These are phyloP conservation scores for Eurotiales sp. DNA, from an alignment of 2,329 filamentous ascomycete species.

Conservation along the genomic window DNA sequence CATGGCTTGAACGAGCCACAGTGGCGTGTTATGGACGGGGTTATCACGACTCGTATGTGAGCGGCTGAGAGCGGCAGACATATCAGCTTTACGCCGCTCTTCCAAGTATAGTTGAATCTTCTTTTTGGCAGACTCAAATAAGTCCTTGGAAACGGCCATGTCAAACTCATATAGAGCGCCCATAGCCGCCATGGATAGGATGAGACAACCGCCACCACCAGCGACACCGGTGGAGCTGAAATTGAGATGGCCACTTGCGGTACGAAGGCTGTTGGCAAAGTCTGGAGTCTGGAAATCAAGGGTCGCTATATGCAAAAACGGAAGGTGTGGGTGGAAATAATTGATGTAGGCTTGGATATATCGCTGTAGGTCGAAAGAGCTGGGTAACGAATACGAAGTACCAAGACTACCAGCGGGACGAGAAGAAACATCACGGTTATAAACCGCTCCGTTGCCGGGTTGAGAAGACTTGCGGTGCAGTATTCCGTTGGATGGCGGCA, in stretches of 20 bases:
- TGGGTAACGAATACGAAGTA: conserved; percentile 60
- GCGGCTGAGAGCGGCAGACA: conserved; percentile 58
- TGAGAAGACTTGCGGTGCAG: conserved; percentile 59
- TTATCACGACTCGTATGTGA: conserved; percentile 54
- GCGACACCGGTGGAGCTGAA: conserved; percentile 54
- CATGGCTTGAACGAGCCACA: conserved; percentile 98
- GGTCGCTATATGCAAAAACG: conserved; percentile 90
- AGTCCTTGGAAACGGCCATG: conserved; percentile 69
- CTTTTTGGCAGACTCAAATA: conserved; percentile 92
- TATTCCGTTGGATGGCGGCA: conserved; percentile 57
- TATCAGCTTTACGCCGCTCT: conserved; percentile 80
- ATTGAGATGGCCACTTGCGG: conserved; percentile 50
- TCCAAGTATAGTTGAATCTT: conserved; percentile 93
- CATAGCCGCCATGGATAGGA: conserved; percentile 83
- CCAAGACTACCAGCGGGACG: conserved; percentile 34
- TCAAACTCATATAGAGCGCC: conserved; percentile 87
- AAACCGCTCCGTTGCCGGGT: conserved; percentile 50
- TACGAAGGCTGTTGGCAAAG: conserved; percentile 58
- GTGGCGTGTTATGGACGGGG: conserved; percentile 69
- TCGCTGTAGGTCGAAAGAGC: conserved; percentile 79
- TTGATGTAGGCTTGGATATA: conserved; percentile 87
- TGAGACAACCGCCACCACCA: conserved; percentile 79
- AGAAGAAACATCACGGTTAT: conserved; percentile 33
- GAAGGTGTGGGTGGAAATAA: conserved; percentile 89
- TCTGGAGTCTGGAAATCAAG: conserved; percentile 81